Evolutionary conservation across 2,329 filamentous ascomycete genomes (phyloP), one percentile per base, ranked within the genome.

Genomic region (Pezicula carpinea): DNA sequence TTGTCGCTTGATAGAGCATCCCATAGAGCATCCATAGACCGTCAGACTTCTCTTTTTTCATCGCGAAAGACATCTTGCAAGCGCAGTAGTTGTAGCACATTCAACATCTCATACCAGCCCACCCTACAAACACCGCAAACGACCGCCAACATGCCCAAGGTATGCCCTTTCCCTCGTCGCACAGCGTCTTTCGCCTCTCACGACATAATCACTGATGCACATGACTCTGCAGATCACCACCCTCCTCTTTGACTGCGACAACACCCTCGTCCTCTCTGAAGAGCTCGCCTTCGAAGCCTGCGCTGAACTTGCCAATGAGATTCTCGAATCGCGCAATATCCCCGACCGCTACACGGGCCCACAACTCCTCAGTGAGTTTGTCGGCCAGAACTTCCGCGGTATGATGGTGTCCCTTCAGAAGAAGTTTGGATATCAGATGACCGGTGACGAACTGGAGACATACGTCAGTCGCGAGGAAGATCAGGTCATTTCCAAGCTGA

Each of bases 381-480:
- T 96, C 59, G 90, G 91, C 60, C 86, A 93, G 67, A 95, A 95
- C 78, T 96, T 95, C 79, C 88, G 89, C 58, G 88, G 89, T 69
- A 95, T 95, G 88, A 83, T 95, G 70, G 69, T 74, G 49, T 82
- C 80, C 51, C 80, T 96, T 51, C 83, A 90, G 68, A 72, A 81
- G 66, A 85, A 87, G 68, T 83, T 88, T 75, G 74, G 76, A 68
- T 92, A 95, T 69, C 70, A 76, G 44, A 79, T 96, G 69, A 59
- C 69, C 21, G 66, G 75, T 17, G 81, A 80, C 2, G 87, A 95
- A 63, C 69, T 90, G 48, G 83, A 93, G 59, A 66, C 64, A 34
- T 95, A 89, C 65, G 88, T 95, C 53, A 75, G 72, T 59, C 75
- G 76, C 59, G 90, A 96, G 70, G 86, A 95, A 64, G 87, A 88